These are phyloP conservation scores for Clonostachys byssicola DNA, from an alignment of 2,329 filamentous ascomycete species.

Conservation along the genomic window DNA sequence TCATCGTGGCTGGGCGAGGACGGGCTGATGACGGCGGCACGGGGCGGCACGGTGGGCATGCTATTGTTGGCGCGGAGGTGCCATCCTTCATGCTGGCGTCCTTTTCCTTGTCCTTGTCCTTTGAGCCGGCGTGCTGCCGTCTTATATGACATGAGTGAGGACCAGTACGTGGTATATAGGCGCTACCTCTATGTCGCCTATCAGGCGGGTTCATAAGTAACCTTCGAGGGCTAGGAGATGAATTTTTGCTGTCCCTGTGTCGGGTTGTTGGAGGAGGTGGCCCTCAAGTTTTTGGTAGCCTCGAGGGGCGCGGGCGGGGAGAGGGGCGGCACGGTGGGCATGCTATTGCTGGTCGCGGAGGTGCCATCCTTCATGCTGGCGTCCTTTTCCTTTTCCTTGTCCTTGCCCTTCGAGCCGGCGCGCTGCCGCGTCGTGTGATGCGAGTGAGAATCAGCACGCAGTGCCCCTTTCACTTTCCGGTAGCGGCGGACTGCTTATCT, in stretches of 20 bases:
- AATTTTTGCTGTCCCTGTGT: too few species aligned
- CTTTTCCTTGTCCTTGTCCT: neutral
- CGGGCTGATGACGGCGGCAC: slow-evolving; percentile 15
- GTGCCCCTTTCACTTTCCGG: too few species aligned
- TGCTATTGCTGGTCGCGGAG: slow-evolving; percentile 12
- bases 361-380: slow-evolving; percentile 15
- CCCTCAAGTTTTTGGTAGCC: too few species aligned
- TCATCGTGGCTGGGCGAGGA: slow-evolving; percentile 12
- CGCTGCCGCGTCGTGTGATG: too few species aligned
- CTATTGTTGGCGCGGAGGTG: slow-evolving; percentile 10
- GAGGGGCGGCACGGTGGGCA: slow-evolving; percentile 20
- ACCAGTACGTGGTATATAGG: slow-evolving; percentile 12
- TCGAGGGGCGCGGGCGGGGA: too few species aligned
- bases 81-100: slow-evolving; percentile 15
- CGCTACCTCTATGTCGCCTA: slow-evolving; percentile 32
- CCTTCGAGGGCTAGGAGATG: neutral
- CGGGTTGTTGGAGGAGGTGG: too few species aligned
- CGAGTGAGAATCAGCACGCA: too few species aligned
- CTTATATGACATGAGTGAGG: slow-evolving; percentile 9
- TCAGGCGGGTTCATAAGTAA: slow-evolving; percentile 33
- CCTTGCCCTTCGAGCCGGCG: too few species aligned
- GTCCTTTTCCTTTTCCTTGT: too few species aligned
- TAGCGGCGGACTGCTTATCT: too few species aligned
- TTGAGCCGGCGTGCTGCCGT: neutral
- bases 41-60: slow-evolving; percentile 20